These are phyloP conservation scores for Wickerhamomyces alni DNA, from an alignment of 805 yeast genomes.

Conservation along the genomic window DNA sequence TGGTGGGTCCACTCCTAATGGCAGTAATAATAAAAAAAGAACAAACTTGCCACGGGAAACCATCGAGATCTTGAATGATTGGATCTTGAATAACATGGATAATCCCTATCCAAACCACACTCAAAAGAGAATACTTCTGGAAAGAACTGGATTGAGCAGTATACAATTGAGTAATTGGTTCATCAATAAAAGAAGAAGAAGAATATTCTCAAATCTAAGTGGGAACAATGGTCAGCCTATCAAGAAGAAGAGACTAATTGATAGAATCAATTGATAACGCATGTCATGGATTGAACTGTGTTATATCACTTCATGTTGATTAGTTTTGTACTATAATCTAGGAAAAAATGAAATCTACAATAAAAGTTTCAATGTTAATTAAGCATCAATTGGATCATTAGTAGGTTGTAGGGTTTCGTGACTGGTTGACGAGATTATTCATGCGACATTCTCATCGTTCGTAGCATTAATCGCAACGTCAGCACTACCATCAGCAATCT, in stretches of 20 bases:
- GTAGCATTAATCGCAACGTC: too few species aligned
- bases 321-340: too few species aligned
- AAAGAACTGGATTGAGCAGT: conserved; percentile 69
- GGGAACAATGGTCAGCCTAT: conserved; percentile 28
- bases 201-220: conserved; percentile 34
- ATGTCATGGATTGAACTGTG: too few species aligned
- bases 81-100: conserved; percentile 70
- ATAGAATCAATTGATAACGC: conserved; percentile 8
- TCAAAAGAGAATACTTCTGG: conserved; percentile 65
- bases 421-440: too few species aligned
- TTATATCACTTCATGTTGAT: too few species aligned
- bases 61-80: conserved; percentile 61
- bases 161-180: conserved; percentile 86
- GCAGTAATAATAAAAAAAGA: conserved; percentile 35
- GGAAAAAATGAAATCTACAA: too few species aligned
- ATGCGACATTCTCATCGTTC: too few species aligned
- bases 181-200: conserved; percentile 78
- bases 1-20: conserved; percentile 5
- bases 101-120: conserved; percentile 83
- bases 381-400: too few species aligned
- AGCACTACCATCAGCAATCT: too few species aligned
- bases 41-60: conserved; percentile 77
- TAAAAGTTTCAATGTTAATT: too few species aligned
- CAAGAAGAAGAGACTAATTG: conserved; percentile 25
- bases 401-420: too few species aligned